A percentile compares a stretch with the other conserved stretches of the same genome.
phyloP scores from a whole-genome alignment of 352 stramenopile species.

The Phytopythium chamaehyphon region DNA sequence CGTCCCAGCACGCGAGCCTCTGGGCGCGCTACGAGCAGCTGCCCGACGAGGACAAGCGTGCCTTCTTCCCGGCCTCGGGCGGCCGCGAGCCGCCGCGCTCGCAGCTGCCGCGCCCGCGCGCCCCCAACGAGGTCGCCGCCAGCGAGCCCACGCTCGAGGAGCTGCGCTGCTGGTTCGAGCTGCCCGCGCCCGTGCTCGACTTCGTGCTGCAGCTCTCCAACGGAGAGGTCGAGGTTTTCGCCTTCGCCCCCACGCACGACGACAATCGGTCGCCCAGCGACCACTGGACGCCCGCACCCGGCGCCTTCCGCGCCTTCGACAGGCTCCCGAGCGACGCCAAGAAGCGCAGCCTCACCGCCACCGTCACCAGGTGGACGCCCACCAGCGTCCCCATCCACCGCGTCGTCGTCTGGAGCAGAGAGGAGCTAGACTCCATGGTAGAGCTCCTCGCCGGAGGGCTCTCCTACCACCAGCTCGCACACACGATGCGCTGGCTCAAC shows the following conservation, averaged over 20 bases:
- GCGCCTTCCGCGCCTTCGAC: conserved; percentile 22
- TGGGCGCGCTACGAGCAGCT: conserved; percentile 45
- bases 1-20: conserved; percentile 41
- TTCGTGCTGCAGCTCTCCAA: conserved; percentile 24
- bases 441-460: conserved; percentile 24
- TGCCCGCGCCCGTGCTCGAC: conserved; percentile 21
- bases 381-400: conserved; percentile 12
- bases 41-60: conserved; percentile 33
- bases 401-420: conserved; percentile 19
- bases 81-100: conserved; percentile 8
- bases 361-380: no score
- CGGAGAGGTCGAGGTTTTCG: conserved; percentile 7
- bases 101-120: conserved; percentile 7
- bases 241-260: conserved; percentile 7
- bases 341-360: background rate
- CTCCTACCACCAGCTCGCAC: conserved; percentile 28
- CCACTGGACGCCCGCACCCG: conserved; percentile 15
- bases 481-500: conserved; percentile 18
- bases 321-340: conserved; percentile 8
- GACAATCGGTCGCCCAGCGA: conserved; percentile 13
- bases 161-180: conserved; percentile 20
- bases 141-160: conserved; percentile 14
- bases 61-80: conserved; percentile 38
- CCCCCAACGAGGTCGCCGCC: conserved; percentile 22
- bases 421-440: conserved; percentile 29